Evolutionary conservation across 768 basidiomycete genomes (phyloP).

Genomic region (Rickenella mellea): DNA sequence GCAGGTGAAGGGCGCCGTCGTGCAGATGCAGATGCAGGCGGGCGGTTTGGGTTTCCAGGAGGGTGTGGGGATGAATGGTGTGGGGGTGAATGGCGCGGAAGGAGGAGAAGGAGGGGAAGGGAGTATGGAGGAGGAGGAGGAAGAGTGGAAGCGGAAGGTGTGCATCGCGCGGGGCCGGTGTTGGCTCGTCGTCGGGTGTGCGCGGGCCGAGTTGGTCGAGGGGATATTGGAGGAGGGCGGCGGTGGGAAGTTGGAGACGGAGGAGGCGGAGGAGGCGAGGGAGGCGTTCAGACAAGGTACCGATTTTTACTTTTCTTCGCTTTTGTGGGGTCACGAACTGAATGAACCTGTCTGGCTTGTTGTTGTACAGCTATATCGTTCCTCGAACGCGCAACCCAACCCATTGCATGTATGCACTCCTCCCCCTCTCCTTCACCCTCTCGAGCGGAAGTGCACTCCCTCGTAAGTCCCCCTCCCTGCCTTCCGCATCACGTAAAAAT

Average conservation of each 20-base stretch:
- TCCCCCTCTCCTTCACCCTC: background rate
- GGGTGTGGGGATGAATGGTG: background rate
- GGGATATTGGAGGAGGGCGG: conserved; percentile 37
- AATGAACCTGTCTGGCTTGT: background rate
- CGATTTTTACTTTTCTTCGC: background rate
- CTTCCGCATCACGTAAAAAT: no score
- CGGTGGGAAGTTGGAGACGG: conserved; percentile 25
- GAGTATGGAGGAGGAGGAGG: background rate
- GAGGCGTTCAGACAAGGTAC: conserved; percentile 19
- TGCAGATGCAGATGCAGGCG: no score
- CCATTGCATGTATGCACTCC: conserved; percentile 9
- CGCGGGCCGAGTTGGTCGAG: conserved; percentile 47
- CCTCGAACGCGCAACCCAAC: conserved; percentile 21
- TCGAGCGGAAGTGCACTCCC: background rate
- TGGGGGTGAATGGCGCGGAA: no score
- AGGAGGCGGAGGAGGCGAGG: conserved; percentile 48
- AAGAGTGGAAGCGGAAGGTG: conserved; percentile 46
- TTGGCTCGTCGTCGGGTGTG: conserved; percentile 48
- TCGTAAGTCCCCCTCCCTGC: background rate
- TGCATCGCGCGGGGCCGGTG: conserved; percentile 45
- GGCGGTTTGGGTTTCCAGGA: background rate
- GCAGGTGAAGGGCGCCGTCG: no score
- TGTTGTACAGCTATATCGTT: conserved; percentile 17
- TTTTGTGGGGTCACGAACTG: background rate
- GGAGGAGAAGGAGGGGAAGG: background rate